phyloP scores from a whole-genome alignment of 352 stramenopile species.

The Phytopythium oedochilum region DNA sequence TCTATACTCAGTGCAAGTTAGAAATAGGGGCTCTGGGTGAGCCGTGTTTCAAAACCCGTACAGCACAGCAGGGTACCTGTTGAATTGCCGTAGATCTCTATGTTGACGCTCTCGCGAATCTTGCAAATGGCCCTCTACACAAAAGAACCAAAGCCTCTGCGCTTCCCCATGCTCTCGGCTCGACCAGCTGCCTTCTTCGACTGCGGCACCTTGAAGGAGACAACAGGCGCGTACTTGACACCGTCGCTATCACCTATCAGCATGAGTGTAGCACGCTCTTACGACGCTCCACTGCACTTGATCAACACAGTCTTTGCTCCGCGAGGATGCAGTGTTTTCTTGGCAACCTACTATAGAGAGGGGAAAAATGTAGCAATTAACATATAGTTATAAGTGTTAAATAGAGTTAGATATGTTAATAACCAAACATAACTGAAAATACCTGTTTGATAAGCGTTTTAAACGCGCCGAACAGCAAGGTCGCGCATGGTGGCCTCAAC shows the following conservation, averaged over 20 bases:
- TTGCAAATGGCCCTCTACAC: not conserved
- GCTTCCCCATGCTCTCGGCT: not conserved
- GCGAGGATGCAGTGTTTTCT: not conserved
- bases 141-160: not conserved
- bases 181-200: not conserved
- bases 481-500: not conserved
- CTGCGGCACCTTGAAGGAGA: not conserved
- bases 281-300: not conserved
- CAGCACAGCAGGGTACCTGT: not conserved
- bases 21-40: no score
- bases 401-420: not conserved
- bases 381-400: not conserved
- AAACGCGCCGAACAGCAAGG: not conserved
- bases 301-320: not conserved
- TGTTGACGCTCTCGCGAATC: not conserved
- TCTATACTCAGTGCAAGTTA: no score
- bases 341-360: slow-evolving; percentile 2
- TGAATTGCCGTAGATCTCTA: not conserved
- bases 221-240: not conserved
- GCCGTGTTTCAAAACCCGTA: no score
- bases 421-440: not conserved
- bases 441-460: slow-evolving; percentile 1
- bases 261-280: not conserved
- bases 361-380: slow-evolving; percentile 3
- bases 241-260: not conserved